Evolutionary conservation across 2,329 filamentous ascomycete genomes (phyloP).

Genomic region (Calycina herbarum): DNA sequence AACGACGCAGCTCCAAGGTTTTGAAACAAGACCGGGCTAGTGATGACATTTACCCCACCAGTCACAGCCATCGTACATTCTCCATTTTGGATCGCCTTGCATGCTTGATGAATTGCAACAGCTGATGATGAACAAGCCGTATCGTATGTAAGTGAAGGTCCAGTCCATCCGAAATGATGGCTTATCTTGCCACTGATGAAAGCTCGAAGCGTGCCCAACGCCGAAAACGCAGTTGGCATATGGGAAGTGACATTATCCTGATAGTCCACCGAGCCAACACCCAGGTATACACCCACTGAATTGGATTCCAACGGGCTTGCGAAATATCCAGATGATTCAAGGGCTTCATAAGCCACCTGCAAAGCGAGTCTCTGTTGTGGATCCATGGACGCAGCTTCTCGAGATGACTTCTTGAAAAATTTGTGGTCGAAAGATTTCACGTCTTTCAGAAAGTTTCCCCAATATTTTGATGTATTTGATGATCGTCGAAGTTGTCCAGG

Average conservation of each 20-base stretch:
- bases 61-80: conserved; percentile 37
- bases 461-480: background rate
- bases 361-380: conserved; percentile 22
- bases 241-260: conserved; percentile 8
- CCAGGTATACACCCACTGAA: conserved; percentile 2
- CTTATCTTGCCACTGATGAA: conserved; percentile 12
- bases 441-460: conserved; percentile 18
- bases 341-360: conserved; percentile 16
- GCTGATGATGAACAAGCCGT: conserved; percentile 58
- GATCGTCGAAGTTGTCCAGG: conserved; percentile 13
- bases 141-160: conserved; percentile 65
- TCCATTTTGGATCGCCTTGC: conserved; percentile 47
- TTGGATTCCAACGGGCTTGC: background rate
- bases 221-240: conserved; percentile 9
- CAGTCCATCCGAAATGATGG: conserved; percentile 36
- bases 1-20: conserved; percentile 1
- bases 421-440: conserved; percentile 18
- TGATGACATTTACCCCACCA: conserved; percentile 17
- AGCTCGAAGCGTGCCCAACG: conserved; percentile 11
- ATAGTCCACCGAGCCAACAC: conserved; percentile 8
- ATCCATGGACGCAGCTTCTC: conserved; percentile 29
- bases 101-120: conserved; percentile 53
- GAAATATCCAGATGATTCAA: conserved; percentile 13
- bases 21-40: background rate
- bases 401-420: conserved; percentile 19